Evolutionary conservation across 805 yeast genomes (phyloP).

Genomic region (Candida glaebosa): DNA sequence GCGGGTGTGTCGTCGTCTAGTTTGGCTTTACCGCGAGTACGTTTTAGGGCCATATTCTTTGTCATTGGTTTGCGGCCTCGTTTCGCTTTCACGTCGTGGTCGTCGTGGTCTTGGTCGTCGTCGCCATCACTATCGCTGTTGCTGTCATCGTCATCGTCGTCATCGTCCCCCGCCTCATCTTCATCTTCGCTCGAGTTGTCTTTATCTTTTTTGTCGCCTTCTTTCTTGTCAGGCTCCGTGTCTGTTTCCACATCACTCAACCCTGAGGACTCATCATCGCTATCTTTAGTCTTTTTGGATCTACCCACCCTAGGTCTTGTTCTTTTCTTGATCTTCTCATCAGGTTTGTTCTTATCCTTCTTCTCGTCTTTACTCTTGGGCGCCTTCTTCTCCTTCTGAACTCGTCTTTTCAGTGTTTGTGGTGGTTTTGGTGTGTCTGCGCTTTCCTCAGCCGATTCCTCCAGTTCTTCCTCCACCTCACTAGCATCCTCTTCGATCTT

Average conservation of each 20-base stretch:
- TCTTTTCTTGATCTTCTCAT: not conserved
- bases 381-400: slow-evolving; percentile 11
- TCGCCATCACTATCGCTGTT: slow-evolving; percentile 5
- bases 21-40: slow-evolving; percentile 9
- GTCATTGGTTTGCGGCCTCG: slow-evolving; percentile 8
- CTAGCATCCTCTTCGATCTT: slow-evolving; percentile 13
- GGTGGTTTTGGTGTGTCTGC: slow-evolving; percentile 7
- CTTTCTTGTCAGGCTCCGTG: slow-evolving; percentile 9
- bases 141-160: slow-evolving; percentile 12
- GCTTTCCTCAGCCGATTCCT: slow-evolving; percentile 6
- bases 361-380: not conserved
- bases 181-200: slow-evolving; percentile 9
- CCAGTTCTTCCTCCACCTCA: slow-evolving; percentile 16
- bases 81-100: slow-evolving; percentile 11
- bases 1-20: slow-evolving; percentile 8
- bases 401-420: slow-evolving; percentile 4
- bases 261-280: slow-evolving; percentile 10
- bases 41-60: slow-evolving; percentile 6
- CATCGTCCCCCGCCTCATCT: slow-evolving; percentile 16
- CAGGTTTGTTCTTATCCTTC: slow-evolving; percentile 1
- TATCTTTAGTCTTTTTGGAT: slow-evolving; percentile 6
- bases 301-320: slow-evolving; percentile 6
- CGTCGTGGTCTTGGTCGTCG: slow-evolving; percentile 6
- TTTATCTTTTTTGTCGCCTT: slow-evolving; percentile 7
- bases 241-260: slow-evolving; percentile 12